phyloP scores from a whole-genome alignment of 2,329 filamentous ascomycete genomes.

The Esteya vermicola region DNA sequence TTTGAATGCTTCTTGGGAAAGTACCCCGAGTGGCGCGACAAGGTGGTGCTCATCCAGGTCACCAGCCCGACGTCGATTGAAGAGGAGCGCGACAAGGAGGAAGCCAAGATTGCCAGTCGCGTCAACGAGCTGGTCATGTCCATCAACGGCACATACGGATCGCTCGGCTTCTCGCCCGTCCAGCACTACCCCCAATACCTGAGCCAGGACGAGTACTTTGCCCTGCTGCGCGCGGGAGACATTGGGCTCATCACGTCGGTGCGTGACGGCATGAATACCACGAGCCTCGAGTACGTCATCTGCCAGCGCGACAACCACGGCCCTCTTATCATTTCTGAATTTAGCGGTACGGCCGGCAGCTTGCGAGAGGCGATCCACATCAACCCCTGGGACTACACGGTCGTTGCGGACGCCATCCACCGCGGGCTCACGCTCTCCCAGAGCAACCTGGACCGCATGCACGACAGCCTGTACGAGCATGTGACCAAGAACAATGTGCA shows the following conservation, averaged over 20 bases:
- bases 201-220: slow-evolving; percentile 81
- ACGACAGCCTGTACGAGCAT: slow-evolving; percentile 64
- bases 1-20: slow-evolving; percentile 85
- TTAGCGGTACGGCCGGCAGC: slow-evolving; percentile 83
- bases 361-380: slow-evolving; percentile 82
- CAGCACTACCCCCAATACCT: slow-evolving; percentile 94
- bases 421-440: slow-evolving; percentile 63
- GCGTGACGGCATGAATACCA: slow-evolving; percentile 95
- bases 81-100: slow-evolving; percentile 60
- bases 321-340: slow-evolving; percentile 87
- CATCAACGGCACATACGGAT: slow-evolving; percentile 86
- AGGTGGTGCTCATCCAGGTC: slow-evolving; percentile 88
- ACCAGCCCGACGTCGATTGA: slow-evolving; percentile 76
- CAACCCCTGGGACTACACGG: slow-evolving; percentile 85
- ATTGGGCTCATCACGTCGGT: slow-evolving; percentile 92
- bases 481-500: slow-evolving; percentile 79
- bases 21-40: slow-evolving; percentile 83
- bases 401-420: slow-evolving; percentile 74
- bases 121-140: slow-evolving; percentile 82
- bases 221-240: slow-evolving; percentile 77
- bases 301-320: slow-evolving; percentile 80
- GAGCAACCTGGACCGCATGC: slow-evolving; percentile 52
- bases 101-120: slow-evolving; percentile 71
- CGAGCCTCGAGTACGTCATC: slow-evolving; percentile 84
- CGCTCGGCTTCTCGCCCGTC: slow-evolving; percentile 76